Evolutionary conservation across 208 protist genomes (phyloP).

Genomic region (Tritrichomonas musculus): DNA sequence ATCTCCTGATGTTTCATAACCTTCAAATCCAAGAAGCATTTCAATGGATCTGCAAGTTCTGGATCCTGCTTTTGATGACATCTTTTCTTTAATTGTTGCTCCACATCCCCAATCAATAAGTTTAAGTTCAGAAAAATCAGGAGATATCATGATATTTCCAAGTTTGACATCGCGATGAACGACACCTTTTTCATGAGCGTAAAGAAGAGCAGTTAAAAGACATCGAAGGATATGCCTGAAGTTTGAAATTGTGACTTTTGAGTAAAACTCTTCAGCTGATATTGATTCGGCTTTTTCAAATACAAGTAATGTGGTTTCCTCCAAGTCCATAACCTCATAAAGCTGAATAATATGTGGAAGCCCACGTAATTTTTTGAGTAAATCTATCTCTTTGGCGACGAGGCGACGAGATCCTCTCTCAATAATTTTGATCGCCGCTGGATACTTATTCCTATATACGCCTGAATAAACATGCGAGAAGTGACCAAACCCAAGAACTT

Average conservation of each 20-base stretch:
- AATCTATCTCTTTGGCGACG: background rate
- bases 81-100: background rate
- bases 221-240: background rate
- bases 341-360: background rate
- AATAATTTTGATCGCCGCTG: background rate
- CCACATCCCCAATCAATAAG: conserved; percentile 1
- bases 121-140: background rate
- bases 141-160: background rate
- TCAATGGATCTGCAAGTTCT: background rate
- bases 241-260: background rate
- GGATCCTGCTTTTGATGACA: background rate
- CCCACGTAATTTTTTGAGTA: background rate
- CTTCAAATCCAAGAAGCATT: background rate
- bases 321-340: background rate
- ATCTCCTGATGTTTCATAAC: background rate
- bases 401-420: background rate
- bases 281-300: background rate
- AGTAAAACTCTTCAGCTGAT: background rate
- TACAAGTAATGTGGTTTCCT: background rate
- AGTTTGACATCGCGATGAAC: background rate
- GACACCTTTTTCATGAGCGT: background rate
- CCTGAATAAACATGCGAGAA: background rate
- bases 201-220: background rate
- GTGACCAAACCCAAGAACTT: background rate
- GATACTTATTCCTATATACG: background rate